Evolutionary conservation across 179 eudicot species (phyloP).

Genomic region (Camellia oleifera): DNA sequence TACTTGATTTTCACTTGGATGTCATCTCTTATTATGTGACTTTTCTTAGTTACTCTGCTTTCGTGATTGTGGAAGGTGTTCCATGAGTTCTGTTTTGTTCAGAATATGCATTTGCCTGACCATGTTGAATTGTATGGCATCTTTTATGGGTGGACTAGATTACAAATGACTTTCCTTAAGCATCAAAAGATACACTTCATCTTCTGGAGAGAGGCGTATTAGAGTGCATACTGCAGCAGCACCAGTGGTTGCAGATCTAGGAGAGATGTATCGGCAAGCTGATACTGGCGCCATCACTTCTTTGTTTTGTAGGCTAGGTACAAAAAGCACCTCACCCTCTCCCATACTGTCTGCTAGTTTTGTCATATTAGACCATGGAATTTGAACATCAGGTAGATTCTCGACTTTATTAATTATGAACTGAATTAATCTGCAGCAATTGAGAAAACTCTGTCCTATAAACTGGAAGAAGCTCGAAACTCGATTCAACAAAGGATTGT

Average conservation of each 20-base stretch:
- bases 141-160: background rate
- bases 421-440: slow-evolving; percentile 55
- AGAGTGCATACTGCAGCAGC: slow-evolving; percentile 98
- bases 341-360: background rate
- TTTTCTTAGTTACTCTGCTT: slow-evolving; percentile 1
- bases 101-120: background rate
- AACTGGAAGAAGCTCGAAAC: slow-evolving; percentile 84
- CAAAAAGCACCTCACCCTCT: background rate
- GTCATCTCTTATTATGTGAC: background rate
- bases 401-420: background rate
- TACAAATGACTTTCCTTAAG: slow-evolving; percentile 35
- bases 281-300: slow-evolving; percentile 92
- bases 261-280: slow-evolving; percentile 95
- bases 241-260: slow-evolving; percentile 87
- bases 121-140: slow-evolving; percentile 1
- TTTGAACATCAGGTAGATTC: background rate
- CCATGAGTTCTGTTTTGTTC: background rate
- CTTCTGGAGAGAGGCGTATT: slow-evolving; percentile 98
- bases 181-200: slow-evolving; percentile 72
- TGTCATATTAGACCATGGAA: background rate
- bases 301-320: slow-evolving; percentile 85
- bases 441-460: slow-evolving; percentile 74
- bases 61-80: background rate
- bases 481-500: slow-evolving; percentile 63
- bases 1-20: background rate